Evolutionary conservation across 768 basidiomycete species (phyloP), one percentile per base, ranked within the genome.

Genomic region (Boletus pseudopeckii): DNA sequence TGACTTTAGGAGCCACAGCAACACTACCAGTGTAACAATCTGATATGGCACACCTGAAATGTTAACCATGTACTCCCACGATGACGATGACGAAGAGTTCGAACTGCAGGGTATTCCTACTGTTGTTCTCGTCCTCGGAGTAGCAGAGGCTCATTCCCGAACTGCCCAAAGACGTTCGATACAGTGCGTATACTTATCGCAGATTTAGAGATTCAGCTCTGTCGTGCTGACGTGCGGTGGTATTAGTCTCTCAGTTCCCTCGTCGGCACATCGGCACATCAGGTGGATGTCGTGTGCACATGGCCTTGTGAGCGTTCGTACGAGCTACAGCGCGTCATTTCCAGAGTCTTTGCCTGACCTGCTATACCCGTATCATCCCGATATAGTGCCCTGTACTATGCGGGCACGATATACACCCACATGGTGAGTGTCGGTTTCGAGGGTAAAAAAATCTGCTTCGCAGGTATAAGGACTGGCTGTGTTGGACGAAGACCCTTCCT

Each of bases 401-500:
- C 26, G 34, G 18, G 28, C 22, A 26, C 37, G 50, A 39, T 36
- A 34, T 40, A 32, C 49, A 2, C 49, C 33, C 56, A 58, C 60
- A 62, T 56, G 55, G 41, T 28, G 18, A 13, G 38, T 28, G 11
- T 38, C 33, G 48, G 37, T 44, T 46, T 36, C 14, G 43, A 55
- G 26, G 41, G 44, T 24, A 54, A 42, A 30, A 24, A 26, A 26
- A 26, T 28, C 43, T 28, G 34, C 36, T 48, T 39, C 15, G 13
- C 41, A 44, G 48, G 50, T 60, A 64, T 65, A 62, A 63, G 47
- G 57, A 39, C 54, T 53, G 55, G 30, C 39, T 32, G 38, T 20
- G 32, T 40, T 8, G 33, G 34, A 34, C 24, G 20, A 41, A 53
- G 45, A 26, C 30, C 42, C 24, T 26, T 43, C 42, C 47, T 45